Evolutionary conservation across 177 flowering plant genomes (phyloP), one percentile per base, ranked within the genome.

Genomic region (Vitis hybrid): DNA sequence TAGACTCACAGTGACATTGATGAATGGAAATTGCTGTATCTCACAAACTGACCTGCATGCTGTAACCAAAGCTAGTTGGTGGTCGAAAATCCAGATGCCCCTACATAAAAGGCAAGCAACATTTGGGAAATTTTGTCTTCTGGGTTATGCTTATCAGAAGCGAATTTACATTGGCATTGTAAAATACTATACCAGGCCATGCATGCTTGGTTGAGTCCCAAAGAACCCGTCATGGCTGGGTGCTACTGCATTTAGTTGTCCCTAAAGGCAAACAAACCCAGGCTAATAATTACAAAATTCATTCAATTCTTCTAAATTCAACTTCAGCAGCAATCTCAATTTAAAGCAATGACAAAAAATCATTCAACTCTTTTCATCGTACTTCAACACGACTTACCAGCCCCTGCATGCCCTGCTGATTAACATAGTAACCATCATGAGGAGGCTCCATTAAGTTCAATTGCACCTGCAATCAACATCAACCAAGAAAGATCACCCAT

Each of bases 391-490:
- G 13, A 68, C 74, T 70, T 78, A 87, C 91, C 85, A 87, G 80
- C 16, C 86, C 84, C 57, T 80, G 87, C 63, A 87, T 76, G 75
- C 81, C 76, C 48, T 71, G 87, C 66, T 81, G 86, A 68, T 75
- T 75, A 45, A 84, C 87, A 77, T 78, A 88, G 78, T 82, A 88
- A 58, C 79, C 82, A 72, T 88, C 92, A 70, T 87, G 87, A 5
- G 92, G 92, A 69, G 87, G 90, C 77, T 88, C 92, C 92, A 88
- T 88, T 59, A 88, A 69, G 78, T 88, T 88, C 73, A 88, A 74
- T 62, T 82, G 90, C 53, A 82, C 83, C 85, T 82, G 75, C 33
- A 73, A 51, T 51, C 1, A 68, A 13, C 55, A 63, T 14, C 51
- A 68, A 19, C 14, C 19, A 63, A 62, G 70, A 6, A 66, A 12